Evolutionary conservation across 176 grass and related monocot species (phyloP), one percentile per base, ranked within the genome.

Genomic region (Oropetium thomaeum): DNA sequence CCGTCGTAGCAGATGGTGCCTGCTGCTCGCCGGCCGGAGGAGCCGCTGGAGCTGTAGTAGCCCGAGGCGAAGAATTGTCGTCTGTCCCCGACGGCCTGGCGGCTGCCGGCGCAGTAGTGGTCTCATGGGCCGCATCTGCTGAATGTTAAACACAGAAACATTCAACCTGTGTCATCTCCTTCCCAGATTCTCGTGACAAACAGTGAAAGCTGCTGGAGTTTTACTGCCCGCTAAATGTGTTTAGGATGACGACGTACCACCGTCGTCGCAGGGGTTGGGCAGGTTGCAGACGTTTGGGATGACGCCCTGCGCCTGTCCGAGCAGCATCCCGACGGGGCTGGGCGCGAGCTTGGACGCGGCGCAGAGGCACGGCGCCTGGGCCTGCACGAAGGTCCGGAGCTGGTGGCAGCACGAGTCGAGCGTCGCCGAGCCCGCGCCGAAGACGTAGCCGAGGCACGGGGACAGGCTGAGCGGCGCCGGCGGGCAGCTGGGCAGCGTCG

Each of bases 261-360:
- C n/a, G n/a, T n/a, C n/a, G n/a, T 87, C 70, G 88, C 92, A 95
- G 19, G 87, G 88, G 59, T n/a, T 77, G 58, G 85, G 82, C 70
- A 94, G 79, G 78, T 93, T 87, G 83, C 94, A 97, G 65, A 88
- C 76, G 83, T 87, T 90, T 29, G 94, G 94, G 55, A 97, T 67
- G 34, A 87, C 11, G 75, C 67, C 61, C 84, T 91, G 94, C n/a
- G 84, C 89, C 71, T 93, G 94, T 70, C 90, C 83, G 54, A 91
- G 63, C 62, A 89, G 13, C 27, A 85, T 31, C 1, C 90, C 90
- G 40, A 97, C 31, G 8, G 83, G 62, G 55, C 57, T 42, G 19
- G 70, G 79, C 27, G 88, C 88, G 67, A 82, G 69, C 79, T 78
- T 79, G 52, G 89, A 65, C 35, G 82, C 52, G 22, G 81, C 65